A percentile compares a stretch with the other conserved stretches of the same genome.
These are phyloP conservation scores for Simplicillium aogashimaense DNA, from an alignment of 2,329 filamentous ascomycete genomes.

Conservation along the genomic window DNA sequence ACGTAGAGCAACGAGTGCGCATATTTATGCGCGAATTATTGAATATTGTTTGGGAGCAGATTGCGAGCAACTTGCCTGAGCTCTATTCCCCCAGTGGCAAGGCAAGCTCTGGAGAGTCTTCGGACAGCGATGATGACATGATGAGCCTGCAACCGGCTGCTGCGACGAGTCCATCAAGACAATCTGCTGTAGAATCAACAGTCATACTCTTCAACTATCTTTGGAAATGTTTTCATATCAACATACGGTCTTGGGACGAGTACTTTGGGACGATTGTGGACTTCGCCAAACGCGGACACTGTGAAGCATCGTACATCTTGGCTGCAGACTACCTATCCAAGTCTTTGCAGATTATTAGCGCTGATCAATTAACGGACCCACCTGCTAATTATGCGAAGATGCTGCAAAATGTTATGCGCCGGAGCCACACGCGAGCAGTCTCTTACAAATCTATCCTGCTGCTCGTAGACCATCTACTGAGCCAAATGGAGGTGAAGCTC, in stretches of 20 bases:
- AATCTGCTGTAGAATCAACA: slow-evolving; percentile 4
- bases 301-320: slow-evolving; percentile 49
- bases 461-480: slow-evolving; percentile 35
- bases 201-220: slow-evolving; percentile 42
- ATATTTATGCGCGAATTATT: slow-evolving; percentile 40
- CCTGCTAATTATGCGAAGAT: slow-evolving; percentile 45
- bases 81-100: slow-evolving; percentile 26
- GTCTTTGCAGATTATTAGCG: slow-evolving; percentile 48
- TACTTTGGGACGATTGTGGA: slow-evolving; percentile 61
- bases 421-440: slow-evolving; percentile 38
- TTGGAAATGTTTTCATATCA: slow-evolving; percentile 52
- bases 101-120: not conserved
- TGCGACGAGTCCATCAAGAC: too few species aligned
- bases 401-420: slow-evolving; percentile 39
- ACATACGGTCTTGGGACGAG: slow-evolving; percentile 63
- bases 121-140: slow-evolving; percentile 2
- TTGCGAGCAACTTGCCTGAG: slow-evolving; percentile 37
- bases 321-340: slow-evolving; percentile 50
- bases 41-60: slow-evolving; percentile 37
- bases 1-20: slow-evolving; percentile 47
- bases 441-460: slow-evolving; percentile 44
- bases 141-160: not conserved
- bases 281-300: slow-evolving; percentile 52
- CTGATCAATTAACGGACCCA: slow-evolving; percentile 44
- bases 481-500: slow-evolving; percentile 28